Conservation (phyloP, 257 asterid species). For the Capsicum pubescens region DNA sequence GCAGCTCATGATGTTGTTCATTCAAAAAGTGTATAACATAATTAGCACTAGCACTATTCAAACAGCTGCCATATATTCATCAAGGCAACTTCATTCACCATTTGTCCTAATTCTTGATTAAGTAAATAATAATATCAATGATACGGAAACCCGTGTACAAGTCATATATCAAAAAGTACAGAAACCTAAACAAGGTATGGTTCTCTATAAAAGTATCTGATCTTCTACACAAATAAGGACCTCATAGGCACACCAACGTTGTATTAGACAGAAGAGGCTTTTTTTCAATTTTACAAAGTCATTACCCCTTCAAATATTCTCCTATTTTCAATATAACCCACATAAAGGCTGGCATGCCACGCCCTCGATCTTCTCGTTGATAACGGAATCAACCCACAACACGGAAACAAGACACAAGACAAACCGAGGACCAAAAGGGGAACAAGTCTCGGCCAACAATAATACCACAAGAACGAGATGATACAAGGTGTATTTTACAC, state of each 20-base stretch:
- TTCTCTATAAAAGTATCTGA: background rate
- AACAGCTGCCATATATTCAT: conserved; percentile 2
- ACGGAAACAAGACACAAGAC: too few relatives aligned
- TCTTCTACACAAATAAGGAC: conserved; percentile 5
- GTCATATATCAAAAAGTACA: background rate
- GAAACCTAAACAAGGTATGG: background rate
- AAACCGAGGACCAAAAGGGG: too few relatives aligned
- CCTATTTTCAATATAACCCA: background rate
- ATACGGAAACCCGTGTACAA: background rate
- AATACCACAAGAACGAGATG: too few relatives aligned
- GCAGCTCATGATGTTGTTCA: background rate
- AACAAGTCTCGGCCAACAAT: too few relatives aligned
- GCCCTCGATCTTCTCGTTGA: background rate
- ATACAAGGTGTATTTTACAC: too few relatives aligned
- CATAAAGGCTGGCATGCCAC: background rate
- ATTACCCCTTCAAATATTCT: background rate
- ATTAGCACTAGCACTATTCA: background rate
- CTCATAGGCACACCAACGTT: background rate
- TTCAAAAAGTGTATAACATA: background rate
- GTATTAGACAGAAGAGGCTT: background rate
- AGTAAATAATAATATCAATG: background rate
- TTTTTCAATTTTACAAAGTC: background rate
- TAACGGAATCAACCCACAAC: too few relatives aligned
- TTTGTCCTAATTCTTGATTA: background rate
- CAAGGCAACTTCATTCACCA: background rate